Percentiles rank a stretch among this genome's conserved stretches.
phyloP scores from a whole-genome alignment of 2,329 filamentous ascomycete species.

The Aspergillus brunneoviolaceus region DNA sequence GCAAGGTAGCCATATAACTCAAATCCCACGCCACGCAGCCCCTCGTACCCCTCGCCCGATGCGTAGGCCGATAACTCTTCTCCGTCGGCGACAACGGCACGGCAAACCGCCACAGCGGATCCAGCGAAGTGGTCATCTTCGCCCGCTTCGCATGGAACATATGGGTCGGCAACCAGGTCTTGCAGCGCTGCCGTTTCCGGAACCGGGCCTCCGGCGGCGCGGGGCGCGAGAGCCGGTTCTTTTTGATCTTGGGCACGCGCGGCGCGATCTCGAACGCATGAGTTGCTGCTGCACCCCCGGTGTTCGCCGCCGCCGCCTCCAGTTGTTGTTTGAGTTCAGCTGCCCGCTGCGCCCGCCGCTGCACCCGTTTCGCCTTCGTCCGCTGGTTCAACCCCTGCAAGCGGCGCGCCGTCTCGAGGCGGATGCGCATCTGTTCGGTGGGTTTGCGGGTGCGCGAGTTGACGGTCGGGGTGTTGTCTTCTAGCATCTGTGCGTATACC shows the following conservation, averaged over 20 bases:
- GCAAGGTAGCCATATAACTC: slow-evolving; percentile 89
- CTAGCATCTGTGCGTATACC: slow-evolving; percentile 63
- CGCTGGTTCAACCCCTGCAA: slow-evolving; percentile 60
- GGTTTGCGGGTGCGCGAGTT: slow-evolving; percentile 54
- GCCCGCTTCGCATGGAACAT: slow-evolving; percentile 91
- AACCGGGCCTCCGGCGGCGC: slow-evolving; percentile 67
- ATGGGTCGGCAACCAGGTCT: slow-evolving; percentile 94
- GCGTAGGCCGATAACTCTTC: slow-evolving; percentile 85
- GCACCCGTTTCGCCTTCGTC: slow-evolving; percentile 39
- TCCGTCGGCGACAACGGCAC: slow-evolving; percentile 81
- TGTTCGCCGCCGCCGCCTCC: slow-evolving; percentile 25
- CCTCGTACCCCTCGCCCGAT: slow-evolving; percentile 71
- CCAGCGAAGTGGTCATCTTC: slow-evolving; percentile 75
- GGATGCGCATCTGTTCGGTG: slow-evolving; percentile 48
- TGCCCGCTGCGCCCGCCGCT: not conserved
- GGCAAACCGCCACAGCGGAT: slow-evolving; percentile 86
- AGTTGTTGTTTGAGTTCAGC: slow-evolving; percentile 46
- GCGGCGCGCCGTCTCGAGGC: slow-evolving; percentile 73
- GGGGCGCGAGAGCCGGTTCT: slow-evolving; percentile 67
- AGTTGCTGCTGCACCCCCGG: slow-evolving; percentile 17
- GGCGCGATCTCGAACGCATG: slow-evolving; percentile 40
- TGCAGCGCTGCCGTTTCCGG: slow-evolving; percentile 79
- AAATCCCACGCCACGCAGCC: slow-evolving; percentile 88
- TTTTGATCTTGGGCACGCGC: slow-evolving; percentile 64
- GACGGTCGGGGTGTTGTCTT: slow-evolving; percentile 87